These are phyloP conservation scores for Sedum album DNA, from an alignment of 164 flowering plant genomes.

Conservation along the genomic window DNA sequence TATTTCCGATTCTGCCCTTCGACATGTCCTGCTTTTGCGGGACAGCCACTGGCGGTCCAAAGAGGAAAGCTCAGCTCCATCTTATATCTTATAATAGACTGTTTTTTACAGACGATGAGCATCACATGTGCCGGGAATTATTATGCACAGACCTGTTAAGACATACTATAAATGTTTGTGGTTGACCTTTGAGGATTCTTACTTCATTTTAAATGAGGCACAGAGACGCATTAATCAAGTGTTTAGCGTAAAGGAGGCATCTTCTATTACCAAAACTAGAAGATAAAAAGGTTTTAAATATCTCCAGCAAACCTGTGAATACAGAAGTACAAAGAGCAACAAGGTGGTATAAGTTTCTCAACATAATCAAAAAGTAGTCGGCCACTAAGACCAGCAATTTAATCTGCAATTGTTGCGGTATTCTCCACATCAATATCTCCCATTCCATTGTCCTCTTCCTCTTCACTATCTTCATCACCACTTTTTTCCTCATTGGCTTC, in stretches of 20 bases:
- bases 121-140: too few species aligned
- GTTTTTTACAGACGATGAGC: not conserved
- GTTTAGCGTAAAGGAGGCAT: too few species aligned
- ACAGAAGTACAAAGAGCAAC: not conserved
- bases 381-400: not conserved
- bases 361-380: not conserved
- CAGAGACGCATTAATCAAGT: too few species aligned
- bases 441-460: constrained; percentile 92
- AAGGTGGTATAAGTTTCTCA: not conserved
- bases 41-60: constrained; percentile 2
- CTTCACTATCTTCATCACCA: constrained; percentile 82
- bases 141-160: too few species aligned
- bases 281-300: not conserved
- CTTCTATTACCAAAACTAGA: too few species aligned
- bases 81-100: not conserved
- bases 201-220: too few species aligned
- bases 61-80: not conserved
- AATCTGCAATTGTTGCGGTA: not conserved
- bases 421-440: constrained; percentile 35
- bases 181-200: too few species aligned
- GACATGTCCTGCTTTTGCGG: not conserved
- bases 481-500: constrained; percentile 58
- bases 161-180: too few species aligned
- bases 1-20: not conserved
- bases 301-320: not conserved